Conservation (phyloP, 768 basidiomycete species). For the Multifurca ochricompacta region DNA sequence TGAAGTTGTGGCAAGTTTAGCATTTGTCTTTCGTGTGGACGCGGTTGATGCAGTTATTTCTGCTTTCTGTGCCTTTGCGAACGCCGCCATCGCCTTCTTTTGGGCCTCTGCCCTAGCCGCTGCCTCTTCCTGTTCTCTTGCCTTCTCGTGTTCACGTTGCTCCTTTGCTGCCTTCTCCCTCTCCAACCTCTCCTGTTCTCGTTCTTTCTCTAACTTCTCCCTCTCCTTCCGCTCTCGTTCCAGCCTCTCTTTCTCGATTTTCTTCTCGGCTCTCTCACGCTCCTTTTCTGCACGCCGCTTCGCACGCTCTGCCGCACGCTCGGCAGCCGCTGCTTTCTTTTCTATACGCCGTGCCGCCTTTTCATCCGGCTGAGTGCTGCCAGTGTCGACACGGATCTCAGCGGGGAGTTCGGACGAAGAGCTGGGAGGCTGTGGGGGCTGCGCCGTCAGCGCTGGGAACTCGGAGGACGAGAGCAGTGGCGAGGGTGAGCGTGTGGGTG, state of each 20-base stretch:
- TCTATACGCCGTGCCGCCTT: conserved; percentile 32
- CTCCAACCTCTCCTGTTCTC: conserved; percentile 28
- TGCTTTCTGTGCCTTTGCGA: conserved; percentile 14
- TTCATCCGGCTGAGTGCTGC: conserved; percentile 32
- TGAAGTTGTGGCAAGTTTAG: conserved; percentile 23
- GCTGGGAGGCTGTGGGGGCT: conserved; percentile 27
- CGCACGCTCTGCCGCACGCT: conserved; percentile 55
- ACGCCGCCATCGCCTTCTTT: conserved; percentile 1
- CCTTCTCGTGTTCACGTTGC: conserved; percentile 21
- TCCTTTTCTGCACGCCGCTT: conserved; percentile 56
- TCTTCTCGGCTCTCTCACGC: conserved; percentile 49
- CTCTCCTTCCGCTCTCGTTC: conserved; percentile 35
- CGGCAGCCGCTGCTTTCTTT: conserved; percentile 55
- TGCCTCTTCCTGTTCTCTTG: conserved; percentile 28
- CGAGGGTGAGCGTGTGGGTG: conserved; percentile 25
- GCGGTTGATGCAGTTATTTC: conserved; percentile 8
- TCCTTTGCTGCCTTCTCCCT: conserved; percentile 26
- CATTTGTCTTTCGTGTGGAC: conserved; percentile 21
- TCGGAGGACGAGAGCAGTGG: conserved; percentile 57
- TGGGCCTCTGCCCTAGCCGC: conserved; percentile 14
- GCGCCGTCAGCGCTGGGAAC: conserved; percentile 62
- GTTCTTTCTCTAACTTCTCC: conserved; percentile 35
- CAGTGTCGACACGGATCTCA: conserved; percentile 29
- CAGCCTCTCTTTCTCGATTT: conserved; percentile 38
- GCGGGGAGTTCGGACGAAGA: conserved; percentile 24